Percentiles rank a stretch among this genome's conserved stretches.
phyloP scores from a whole-genome alignment of 2,329 filamentous ascomycete genomes.

The Fusarium caatingaense region DNA sequence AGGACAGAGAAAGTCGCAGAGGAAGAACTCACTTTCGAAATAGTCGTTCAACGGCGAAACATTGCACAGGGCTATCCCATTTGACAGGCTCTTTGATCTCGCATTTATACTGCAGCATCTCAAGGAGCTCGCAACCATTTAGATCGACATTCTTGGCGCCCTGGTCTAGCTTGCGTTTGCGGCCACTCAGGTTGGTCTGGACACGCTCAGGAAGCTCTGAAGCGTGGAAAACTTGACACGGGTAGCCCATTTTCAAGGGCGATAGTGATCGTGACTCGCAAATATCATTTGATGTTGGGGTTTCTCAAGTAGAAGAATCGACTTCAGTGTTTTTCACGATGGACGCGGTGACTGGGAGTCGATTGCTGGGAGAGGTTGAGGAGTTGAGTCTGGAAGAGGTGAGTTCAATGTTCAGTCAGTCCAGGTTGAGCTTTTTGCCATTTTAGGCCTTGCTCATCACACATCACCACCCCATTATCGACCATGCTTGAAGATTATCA shows the following conservation, averaged over 20 bases:
- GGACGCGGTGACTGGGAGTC: constrained; percentile 59
- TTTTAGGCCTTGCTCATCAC: background rate
- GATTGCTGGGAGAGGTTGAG: constrained; percentile 66
- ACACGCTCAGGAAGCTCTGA: constrained; percentile 61
- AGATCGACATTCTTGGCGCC: constrained; percentile 60
- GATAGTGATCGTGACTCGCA: background rate
- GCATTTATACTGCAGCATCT: constrained; percentile 72
- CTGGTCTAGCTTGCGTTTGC: constrained; percentile 63
- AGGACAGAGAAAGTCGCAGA: background rate
- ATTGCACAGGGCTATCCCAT: constrained; percentile 61
- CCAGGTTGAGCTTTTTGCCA: constrained; percentile 26
- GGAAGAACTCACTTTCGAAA: constrained; percentile 66
- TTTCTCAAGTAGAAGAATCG: background rate
- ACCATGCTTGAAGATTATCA: background rate
- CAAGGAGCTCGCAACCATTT: constrained; percentile 65
- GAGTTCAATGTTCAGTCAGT: constrained; percentile 44
- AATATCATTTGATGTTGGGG: background rate
- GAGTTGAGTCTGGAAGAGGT: constrained; percentile 71
- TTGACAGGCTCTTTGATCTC: constrained; percentile 61
- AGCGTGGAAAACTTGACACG: constrained; percentile 65
- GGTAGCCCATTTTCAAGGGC: constrained; percentile 64
- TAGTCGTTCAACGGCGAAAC: constrained; percentile 68
- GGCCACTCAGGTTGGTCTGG: constrained; percentile 61
- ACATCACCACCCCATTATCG: constrained; percentile 32
- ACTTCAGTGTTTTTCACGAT: constrained; percentile 33